Evolutionary conservation across 176 grass and related monocot genomes (phyloP).

Genomic region (Oryza punctata): DNA sequence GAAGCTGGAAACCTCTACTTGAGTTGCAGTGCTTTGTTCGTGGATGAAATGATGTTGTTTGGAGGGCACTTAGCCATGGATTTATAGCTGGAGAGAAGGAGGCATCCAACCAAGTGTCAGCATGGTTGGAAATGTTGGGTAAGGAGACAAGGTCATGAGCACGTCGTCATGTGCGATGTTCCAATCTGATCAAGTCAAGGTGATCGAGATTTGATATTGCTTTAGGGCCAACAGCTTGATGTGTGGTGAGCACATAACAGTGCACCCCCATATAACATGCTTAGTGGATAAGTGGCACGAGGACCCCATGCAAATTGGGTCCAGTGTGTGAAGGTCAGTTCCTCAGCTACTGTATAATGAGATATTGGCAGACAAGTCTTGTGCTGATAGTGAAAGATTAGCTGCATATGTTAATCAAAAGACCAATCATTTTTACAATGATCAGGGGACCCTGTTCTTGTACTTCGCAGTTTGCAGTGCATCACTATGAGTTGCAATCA

Average conservation of each 20-base stretch:
- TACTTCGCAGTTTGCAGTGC: neutral
- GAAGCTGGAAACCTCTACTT: neutral
- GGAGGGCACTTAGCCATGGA: neutral
- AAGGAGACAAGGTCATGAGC: conserved; percentile 7
- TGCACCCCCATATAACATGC: conserved; percentile 2
- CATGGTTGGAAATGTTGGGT: neutral
- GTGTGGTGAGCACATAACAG: neutral
- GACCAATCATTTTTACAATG: neutral
- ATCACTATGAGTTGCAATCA: conserved; percentile 7
- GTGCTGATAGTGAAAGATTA: neutral
- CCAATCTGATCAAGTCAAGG: conserved; percentile 8
- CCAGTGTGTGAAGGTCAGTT: neutral
- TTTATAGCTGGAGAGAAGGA: conserved; percentile 24
- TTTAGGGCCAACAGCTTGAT: conserved; percentile 4
- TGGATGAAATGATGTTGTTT: neutral
- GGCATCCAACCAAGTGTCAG: too few relatives aligned
- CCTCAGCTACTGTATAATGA: neutral
- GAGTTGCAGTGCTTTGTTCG: conserved; percentile 17
- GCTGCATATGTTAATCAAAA: neutral
- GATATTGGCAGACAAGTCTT: conserved; percentile 6
- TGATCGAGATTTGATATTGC: neutral
- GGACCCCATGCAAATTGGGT: conserved; percentile 4
- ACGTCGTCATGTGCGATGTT: neutral
- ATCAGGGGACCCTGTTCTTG: neutral
- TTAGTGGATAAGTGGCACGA: neutral